Percentiles rank a stretch among this genome's conserved stretches.
phyloP scores from a whole-genome alignment of 1,284 basidiomycete species.

The Butyriboletus pseudospeciosus region DNA sequence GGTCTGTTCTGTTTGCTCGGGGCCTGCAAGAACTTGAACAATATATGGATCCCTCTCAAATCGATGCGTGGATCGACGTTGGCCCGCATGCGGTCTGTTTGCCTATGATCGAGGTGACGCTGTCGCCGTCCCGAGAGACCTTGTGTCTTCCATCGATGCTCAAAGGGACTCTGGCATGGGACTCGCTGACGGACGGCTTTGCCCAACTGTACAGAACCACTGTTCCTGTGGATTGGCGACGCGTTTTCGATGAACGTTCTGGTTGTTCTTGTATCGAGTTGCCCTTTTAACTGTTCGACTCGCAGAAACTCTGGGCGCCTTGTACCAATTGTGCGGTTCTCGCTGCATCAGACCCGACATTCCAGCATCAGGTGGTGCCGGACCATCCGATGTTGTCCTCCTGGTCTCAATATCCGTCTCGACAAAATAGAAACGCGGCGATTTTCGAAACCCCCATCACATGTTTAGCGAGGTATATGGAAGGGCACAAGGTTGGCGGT shows the following conservation, averaged over 20 bases:
- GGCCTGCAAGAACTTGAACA: slow-evolving; percentile 42
- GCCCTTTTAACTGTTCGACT: slow-evolving; percentile 61
- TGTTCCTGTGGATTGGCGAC: slow-evolving; percentile 49
- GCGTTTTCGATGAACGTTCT: slow-evolving; percentile 47
- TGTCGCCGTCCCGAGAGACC: slow-evolving; percentile 30
- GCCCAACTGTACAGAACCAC: slow-evolving; percentile 46
- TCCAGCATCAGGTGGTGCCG: slow-evolving; percentile 8
- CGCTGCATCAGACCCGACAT: not conserved
- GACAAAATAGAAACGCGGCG: slow-evolving; percentile 39
- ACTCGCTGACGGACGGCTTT: slow-evolving; percentile 43
- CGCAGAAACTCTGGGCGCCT: slow-evolving; percentile 54
- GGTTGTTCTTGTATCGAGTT: slow-evolving; percentile 43
- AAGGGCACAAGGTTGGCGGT: slow-evolving; percentile 57
- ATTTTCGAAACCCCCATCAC: slow-evolving; percentile 53
- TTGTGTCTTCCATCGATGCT: slow-evolving; percentile 48
- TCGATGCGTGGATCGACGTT: slow-evolving; percentile 60
- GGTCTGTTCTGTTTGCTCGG: slow-evolving; percentile 56
- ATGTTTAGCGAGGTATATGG: slow-evolving; percentile 44
- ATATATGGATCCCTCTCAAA: slow-evolving; percentile 24
- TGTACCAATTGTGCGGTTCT: slow-evolving; percentile 35
- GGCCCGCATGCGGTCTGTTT: slow-evolving; percentile 58
- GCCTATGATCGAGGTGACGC: slow-evolving; percentile 49
- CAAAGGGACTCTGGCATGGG: slow-evolving; percentile 43
- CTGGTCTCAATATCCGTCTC: slow-evolving; percentile 44
- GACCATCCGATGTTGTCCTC: slow-evolving; percentile 40